Conservation (phyloP, 208 protist genomes). For the Leishmania turanica region DNA sequence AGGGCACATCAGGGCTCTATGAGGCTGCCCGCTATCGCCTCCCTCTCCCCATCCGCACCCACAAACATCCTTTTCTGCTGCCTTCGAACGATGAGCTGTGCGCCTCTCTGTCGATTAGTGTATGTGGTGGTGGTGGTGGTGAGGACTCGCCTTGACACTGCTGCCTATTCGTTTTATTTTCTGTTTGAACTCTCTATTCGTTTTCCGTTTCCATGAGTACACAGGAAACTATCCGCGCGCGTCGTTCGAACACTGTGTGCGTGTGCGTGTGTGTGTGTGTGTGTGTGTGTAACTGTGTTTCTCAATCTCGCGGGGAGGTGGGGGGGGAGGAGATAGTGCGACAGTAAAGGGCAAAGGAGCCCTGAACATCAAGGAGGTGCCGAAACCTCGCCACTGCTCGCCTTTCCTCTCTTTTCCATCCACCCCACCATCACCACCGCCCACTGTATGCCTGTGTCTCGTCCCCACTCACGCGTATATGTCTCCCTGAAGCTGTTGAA, state of each 20-base stretch:
- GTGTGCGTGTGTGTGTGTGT: too few species aligned
- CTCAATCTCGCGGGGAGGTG: not conserved
- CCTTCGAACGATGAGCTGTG: not conserved
- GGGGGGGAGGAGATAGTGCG: not conserved
- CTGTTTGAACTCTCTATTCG: not conserved
- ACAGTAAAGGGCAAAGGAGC: not conserved
- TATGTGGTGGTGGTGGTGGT: too few species aligned
- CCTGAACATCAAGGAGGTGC: not conserved
- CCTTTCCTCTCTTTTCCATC: not conserved
- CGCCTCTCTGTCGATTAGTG: not conserved
- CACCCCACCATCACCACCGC: not conserved
- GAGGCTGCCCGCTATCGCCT: not conserved
- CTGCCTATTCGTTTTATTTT: not conserved
- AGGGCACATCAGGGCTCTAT: not conserved
- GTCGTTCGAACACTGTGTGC: not conserved
- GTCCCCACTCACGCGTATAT: not conserved
- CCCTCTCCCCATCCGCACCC: not conserved
- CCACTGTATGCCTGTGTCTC: not conserved
- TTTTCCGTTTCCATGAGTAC: not conserved
- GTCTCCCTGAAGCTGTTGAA: not conserved
- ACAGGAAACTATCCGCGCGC: not conserved
- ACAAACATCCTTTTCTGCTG: not conserved
- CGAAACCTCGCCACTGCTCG: not conserved
- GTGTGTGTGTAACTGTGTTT: not conserved
- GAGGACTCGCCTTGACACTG: not conserved